A percentile compares a stretch with the other conserved stretches of the same genome.
Conservation (phyloP, 495 filamentous ascomycete genomes). For the Aspergillus panamensis region DNA sequence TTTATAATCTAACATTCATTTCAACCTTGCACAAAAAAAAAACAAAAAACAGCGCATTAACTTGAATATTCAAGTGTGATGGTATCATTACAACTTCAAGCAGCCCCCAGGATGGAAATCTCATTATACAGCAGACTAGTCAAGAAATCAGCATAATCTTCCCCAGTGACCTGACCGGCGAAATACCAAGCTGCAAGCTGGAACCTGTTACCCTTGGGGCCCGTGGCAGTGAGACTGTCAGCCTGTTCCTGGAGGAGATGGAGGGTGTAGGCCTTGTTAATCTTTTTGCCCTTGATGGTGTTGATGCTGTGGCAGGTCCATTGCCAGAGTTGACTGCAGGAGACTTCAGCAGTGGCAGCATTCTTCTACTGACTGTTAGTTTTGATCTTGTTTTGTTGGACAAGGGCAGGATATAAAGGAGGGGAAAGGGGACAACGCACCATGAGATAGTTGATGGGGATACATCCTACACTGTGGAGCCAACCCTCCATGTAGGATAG, state of each 20-base stretch:
- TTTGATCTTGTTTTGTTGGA: not conserved
- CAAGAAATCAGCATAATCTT: slow-evolving; percentile 97
- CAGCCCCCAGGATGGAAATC: slow-evolving; percentile 81
- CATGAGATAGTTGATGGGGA: slow-evolving; percentile 99
- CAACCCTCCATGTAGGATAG: slow-evolving; percentile 98
- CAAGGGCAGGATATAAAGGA: too few species aligned
- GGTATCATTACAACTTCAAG: slow-evolving; percentile 70
- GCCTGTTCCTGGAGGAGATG: slow-evolving; percentile 85
- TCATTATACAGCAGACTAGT: slow-evolving; percentile 94
- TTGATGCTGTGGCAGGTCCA: slow-evolving; percentile 84
- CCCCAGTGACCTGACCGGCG: slow-evolving; percentile 85
- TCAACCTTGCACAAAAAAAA: not conserved
- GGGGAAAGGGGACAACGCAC: slow-evolving; percentile 27
- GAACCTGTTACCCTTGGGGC: slow-evolving; percentile 87
- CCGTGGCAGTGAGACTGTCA: slow-evolving; percentile 68
- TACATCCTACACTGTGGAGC: slow-evolving; percentile 90
- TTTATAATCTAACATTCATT: slow-evolving; percentile 9
- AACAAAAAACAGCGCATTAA: not conserved
- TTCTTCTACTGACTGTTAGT: slow-evolving; percentile 62
- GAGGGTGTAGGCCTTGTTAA: slow-evolving; percentile 87
- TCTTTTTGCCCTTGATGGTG: slow-evolving; percentile 85
- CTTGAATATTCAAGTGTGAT: too few species aligned
- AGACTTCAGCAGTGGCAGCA: slow-evolving; percentile 94
- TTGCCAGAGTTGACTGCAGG: slow-evolving; percentile 91
- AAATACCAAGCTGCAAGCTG: slow-evolving; percentile 90